Conservation (phyloP, 2,329 filamentous ascomycete species). For the Lachnellula arida region DNA sequence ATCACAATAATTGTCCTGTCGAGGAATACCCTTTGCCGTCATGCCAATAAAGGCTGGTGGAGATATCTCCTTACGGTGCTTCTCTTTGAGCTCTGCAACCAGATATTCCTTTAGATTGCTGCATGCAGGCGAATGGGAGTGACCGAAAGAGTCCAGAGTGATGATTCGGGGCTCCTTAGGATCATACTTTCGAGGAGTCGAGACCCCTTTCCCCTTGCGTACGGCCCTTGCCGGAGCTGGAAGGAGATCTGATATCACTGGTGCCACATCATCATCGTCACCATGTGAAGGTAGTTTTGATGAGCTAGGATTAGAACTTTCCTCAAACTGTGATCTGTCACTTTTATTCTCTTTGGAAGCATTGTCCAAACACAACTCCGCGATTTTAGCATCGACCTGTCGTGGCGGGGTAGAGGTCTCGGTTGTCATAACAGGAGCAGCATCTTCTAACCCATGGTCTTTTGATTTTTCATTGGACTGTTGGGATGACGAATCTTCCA, state of each 20-base stretch:
- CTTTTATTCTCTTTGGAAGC: background rate
- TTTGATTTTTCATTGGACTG: background rate
- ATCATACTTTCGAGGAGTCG: conserved; percentile 39
- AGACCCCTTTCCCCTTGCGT: conserved; percentile 26
- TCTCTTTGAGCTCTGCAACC: conserved; percentile 61
- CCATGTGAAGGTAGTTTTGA: background rate
- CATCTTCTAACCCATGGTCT: background rate
- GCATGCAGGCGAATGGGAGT: conserved; percentile 58
- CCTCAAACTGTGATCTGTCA: background rate
- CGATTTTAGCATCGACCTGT: conserved; percentile 5
- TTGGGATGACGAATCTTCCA: background rate
- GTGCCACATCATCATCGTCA: background rate
- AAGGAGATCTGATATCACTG: conserved; percentile 7
- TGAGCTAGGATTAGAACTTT: background rate
- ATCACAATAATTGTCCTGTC: conserved; percentile 80
- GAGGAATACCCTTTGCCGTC: conserved; percentile 70
- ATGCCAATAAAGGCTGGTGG: conserved; percentile 42
- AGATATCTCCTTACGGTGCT: conserved; percentile 41
- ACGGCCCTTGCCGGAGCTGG: conserved; percentile 23
- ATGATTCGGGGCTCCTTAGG: conserved; percentile 65
- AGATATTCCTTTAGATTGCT: conserved; percentile 72
- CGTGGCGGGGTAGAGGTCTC: background rate
- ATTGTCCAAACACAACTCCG: conserved; percentile 13
- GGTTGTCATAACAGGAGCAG: background rate
- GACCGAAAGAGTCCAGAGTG: conserved; percentile 80